These are phyloP conservation scores for Huntiella bhutanensis DNA, from an alignment of 2,329 filamentous ascomycete genomes.

Conservation along the genomic window DNA sequence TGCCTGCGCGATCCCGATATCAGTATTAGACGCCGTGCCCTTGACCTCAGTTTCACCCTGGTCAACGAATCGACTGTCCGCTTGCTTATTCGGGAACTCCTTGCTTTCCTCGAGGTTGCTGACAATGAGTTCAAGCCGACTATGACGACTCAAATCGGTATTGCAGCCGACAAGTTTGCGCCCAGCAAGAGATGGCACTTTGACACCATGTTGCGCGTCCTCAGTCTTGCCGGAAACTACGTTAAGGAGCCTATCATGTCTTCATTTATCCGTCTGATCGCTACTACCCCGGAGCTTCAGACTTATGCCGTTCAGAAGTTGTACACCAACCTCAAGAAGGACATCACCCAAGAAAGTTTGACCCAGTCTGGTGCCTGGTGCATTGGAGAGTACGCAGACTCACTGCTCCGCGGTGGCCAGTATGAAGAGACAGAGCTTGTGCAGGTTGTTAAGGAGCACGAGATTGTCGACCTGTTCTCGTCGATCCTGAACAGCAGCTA, in stretches of 20 bases:
- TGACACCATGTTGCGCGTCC: conserved; percentile 86
- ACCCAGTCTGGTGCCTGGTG: conserved; percentile 92
- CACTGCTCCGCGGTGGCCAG: conserved; percentile 69
- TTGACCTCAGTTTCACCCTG: conserved; percentile 92
- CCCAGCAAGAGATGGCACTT: conserved; percentile 98
- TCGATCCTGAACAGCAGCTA: conserved; percentile 91
- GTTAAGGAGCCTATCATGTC: conserved; percentile 96
- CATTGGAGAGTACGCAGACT: conserved; percentile 90
- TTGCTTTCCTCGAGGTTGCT: conserved; percentile 90
- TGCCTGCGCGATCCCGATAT: conserved; percentile 94
- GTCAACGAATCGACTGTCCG: conserved; percentile 96
- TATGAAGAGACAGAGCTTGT: conserved; percentile 91
- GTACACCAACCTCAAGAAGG: conserved; percentile 76
- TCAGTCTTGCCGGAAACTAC: conserved; percentile 87
- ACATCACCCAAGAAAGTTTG: conserved; percentile 92
- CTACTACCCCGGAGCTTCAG: conserved; percentile 83
- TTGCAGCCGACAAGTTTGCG: conserved; percentile 86
- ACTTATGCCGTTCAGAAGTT: conserved; percentile 94
- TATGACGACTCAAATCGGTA: conserved; percentile 95
- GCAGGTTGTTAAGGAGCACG: conserved; percentile 59
- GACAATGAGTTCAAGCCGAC: conserved; percentile 98
- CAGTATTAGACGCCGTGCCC: conserved; percentile 83
- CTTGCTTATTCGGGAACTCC: conserved; percentile 75
- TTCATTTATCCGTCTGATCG: conserved; percentile 87
- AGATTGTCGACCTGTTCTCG: conserved; percentile 82